Evolutionary conservation across 2,329 filamentous ascomycete species (phyloP).

Genomic region (Drechslerella coelobrocha): DNA sequence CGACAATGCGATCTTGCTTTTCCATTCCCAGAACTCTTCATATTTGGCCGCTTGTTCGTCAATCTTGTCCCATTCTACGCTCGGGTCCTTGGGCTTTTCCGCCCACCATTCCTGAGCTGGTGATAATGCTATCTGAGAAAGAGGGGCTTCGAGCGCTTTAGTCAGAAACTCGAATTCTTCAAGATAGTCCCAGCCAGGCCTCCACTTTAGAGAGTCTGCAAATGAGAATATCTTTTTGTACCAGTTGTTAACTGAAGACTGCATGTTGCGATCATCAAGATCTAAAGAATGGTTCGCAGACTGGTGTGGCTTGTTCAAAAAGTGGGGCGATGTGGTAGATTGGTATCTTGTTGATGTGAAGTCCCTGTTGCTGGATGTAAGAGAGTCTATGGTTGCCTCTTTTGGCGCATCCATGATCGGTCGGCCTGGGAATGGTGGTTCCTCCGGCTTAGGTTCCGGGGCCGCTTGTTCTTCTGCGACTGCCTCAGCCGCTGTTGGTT

Average conservation of each 20-base stretch:
- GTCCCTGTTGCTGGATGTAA: slow-evolving; percentile 42
- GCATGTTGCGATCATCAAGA: slow-evolving; percentile 46
- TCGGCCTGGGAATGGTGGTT: slow-evolving; percentile 18
- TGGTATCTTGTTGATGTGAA: slow-evolving; percentile 47
- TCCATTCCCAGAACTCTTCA: slow-evolving; percentile 49
- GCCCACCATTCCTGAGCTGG: slow-evolving; percentile 45
- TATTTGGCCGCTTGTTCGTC: slow-evolving; percentile 32
- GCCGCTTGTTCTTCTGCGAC: background rate
- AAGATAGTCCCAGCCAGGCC: slow-evolving; percentile 41
- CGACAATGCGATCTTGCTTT: slow-evolving; percentile 37
- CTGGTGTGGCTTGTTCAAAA: slow-evolving; percentile 41
- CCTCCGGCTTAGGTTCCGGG: slow-evolving; percentile 7
- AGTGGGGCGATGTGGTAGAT: slow-evolving; percentile 41
- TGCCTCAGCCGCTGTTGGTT: background rate
- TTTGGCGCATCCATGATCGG: slow-evolving; percentile 40
- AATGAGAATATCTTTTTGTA: slow-evolving; percentile 42
- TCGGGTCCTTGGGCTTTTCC: slow-evolving; percentile 43
- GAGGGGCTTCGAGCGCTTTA: slow-evolving; percentile 31
- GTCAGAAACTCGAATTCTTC: slow-evolving; percentile 38
- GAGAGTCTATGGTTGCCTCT: slow-evolving; percentile 32
- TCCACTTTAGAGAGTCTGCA: slow-evolving; percentile 40
- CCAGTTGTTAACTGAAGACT: slow-evolving; percentile 47
- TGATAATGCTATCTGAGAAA: slow-evolving; percentile 35
- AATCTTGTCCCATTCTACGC: slow-evolving; percentile 37
- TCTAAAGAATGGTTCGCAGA: slow-evolving; percentile 37